Evolutionary conservation across 352 stramenopile genomes (phyloP).

Genomic region (Ochromonadaceae sp.): DNA sequence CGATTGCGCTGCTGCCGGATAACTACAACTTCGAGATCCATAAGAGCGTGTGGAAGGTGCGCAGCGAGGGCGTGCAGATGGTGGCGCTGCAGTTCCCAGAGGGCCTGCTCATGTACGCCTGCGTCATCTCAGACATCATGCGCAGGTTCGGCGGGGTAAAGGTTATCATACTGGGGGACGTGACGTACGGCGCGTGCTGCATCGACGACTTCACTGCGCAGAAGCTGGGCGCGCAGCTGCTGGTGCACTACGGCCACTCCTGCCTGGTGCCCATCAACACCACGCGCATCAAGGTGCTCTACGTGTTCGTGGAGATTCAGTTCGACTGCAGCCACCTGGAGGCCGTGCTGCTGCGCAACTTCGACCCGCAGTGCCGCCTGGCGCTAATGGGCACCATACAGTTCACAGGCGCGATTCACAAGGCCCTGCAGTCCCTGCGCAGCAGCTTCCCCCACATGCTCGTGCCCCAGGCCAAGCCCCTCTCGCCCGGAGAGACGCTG

Average conservation of each 20-base stretch:
- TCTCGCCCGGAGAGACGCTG: conserved; percentile 92
- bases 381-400: conserved; percentile 87
- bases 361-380: conserved; percentile 24
- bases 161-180: conserved; percentile 89
- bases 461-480: conserved; percentile 36
- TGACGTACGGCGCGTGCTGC: conserved; percentile 99
- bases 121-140: conserved; percentile 93
- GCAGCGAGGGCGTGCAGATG: conserved; percentile 54
- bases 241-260: conserved; percentile 99
- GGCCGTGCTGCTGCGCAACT: conserved; percentile 21
- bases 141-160: conserved; percentile 62
- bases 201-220: conserved; percentile 87
- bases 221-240: conserved; percentile 76
- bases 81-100: conserved; percentile 98
- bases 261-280: conserved; percentile 93
- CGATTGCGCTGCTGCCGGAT: conserved; percentile 71
- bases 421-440: conserved; percentile 48
- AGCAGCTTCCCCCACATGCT: conserved; percentile 52
- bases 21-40: conserved; percentile 97
- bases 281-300: conserved; percentile 87
- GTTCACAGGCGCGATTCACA: conserved; percentile 73
- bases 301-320: conserved; percentile 98
- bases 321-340: conserved; percentile 93
- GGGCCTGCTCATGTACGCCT: conserved; percentile 91
- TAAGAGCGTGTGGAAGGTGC: conserved; percentile 92